phyloP scores from a whole-genome alignment of 192 early-diverging fungal species.

The Backusella psychrophila region DNA sequence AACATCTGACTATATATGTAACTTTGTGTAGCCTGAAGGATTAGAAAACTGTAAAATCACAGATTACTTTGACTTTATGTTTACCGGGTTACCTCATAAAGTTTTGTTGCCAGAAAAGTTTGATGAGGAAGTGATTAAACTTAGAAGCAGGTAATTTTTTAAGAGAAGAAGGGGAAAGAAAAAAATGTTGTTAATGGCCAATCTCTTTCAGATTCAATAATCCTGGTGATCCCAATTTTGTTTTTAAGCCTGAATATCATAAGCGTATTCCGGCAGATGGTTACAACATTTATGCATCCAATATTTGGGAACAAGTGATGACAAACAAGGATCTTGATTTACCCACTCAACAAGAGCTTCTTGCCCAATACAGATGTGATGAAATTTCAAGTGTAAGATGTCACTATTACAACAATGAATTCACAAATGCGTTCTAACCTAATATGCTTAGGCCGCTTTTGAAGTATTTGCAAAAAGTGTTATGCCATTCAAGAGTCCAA shows the following conservation, averaged over 20 bases:
- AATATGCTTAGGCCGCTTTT: constrained; percentile 51
- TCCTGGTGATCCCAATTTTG: constrained; percentile 64
- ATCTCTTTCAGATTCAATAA: constrained; percentile 61
- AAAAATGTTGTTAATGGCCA: background rate
- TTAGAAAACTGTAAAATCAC: constrained; percentile 70
- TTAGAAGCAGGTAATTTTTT: constrained; percentile 59
- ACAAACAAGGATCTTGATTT: constrained; percentile 95
- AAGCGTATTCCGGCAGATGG: constrained; percentile 96
- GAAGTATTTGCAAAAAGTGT: constrained; percentile 65
- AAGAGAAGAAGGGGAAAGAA: background rate
- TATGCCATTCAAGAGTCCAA: constrained; percentile 57
- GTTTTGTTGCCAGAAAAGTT: constrained; percentile 80
- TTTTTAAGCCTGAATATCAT: constrained; percentile 83
- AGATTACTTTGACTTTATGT: constrained; percentile 93
- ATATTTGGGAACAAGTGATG: constrained; percentile 96
- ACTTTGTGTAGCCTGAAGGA: constrained; percentile 64
- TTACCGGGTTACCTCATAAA: constrained; percentile 91
- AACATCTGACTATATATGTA: background rate
- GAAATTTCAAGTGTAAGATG: constrained; percentile 76
- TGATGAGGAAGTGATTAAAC: constrained; percentile 59
- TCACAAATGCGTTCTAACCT: background rate
- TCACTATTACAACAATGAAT: background rate
- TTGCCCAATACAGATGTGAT: constrained; percentile 98
- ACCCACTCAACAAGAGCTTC: constrained; percentile 95
- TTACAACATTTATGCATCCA: constrained; percentile 86